Base-by-base conservation (phyloP, 2,329 filamentous ascomycete genomes). In the Botrytis elliptica region DNA sequence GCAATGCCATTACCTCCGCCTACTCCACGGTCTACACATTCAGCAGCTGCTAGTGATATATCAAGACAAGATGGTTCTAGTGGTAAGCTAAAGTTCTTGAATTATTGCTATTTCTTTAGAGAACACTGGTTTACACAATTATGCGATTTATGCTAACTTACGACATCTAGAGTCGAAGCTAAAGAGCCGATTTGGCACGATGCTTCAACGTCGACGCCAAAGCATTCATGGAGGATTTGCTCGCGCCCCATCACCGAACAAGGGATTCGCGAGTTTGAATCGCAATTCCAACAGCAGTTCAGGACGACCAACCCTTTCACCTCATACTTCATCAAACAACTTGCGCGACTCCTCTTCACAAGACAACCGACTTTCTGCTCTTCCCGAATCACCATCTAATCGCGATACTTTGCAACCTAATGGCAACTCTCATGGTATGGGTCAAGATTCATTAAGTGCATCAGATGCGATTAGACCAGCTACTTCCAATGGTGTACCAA, bases 171-270 rank as follows among this genome's bases (percentile, higher is more conserved):
- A 89, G 78, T 88, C 88, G 73, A 89, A 87, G 77, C 79, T 90
- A 60, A 86, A 90, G 65, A 89, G 88, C 78, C 87, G 90, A 72
- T 86, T 93, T 71, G 91, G 91, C 25, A 93, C 91, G 20, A 91
- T 93, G 84, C 86, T 93, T 63, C 87, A 88, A 42, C 86, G 90
- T 36, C 84, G 90, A 74, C 86, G 91, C 57, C 90, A 92, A 81
- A 93, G 90, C 81, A 85, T 92, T 73, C 85, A 93, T 82, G 86
- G 86, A 75, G 84, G 90, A 82, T 88, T 80, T 88, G 84, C 74
- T 87, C 84, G 80, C 70, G 78, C 79, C n/a, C 85, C 86, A 77
- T 91, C 86, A 0, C 86, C 88, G 2, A 83, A 84, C 52, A 91
- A 89, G 80, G 84, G 85, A 79, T 84, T 85, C 60, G 70, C 76